Evolutionary conservation across 2,329 filamentous ascomycete species (phyloP), one percentile per base, ranked within the genome.

Genomic region (Lecanosticta acicola): DNA sequence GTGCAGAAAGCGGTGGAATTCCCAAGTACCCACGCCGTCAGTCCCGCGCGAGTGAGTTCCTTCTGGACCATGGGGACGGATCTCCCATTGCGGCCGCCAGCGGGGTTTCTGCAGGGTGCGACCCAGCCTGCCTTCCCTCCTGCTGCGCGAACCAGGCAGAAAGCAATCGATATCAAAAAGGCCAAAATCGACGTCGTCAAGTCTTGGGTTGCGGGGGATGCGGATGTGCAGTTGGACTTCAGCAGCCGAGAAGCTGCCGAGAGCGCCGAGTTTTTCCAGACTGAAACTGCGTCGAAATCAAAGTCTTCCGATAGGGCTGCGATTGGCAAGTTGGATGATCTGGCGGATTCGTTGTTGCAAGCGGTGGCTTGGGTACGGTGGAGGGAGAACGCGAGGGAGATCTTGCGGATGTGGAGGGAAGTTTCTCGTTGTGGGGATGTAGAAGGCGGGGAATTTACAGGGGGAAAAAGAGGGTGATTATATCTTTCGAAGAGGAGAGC

Each of bases 281-380:
- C n/a, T n/a, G 26, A 50, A 13, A n/a, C n/a, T n/a, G n/a, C n/a
- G n/a, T n/a, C n/a, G n/a, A n/a, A n/a, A n/a, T n/a, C n/a, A n/a
- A n/a, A n/a, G n/a, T n/a, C n/a, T n/a, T n/a, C n/a, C n/a, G n/a
- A n/a, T n/a, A n/a, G n/a, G n/a, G 26, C 43, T 11, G 46, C 41
- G 9, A 51, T 60, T 17, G 58, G 57, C n/a, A 93, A 93, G 66
- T 65, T 91, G 43, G 87, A 94, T 65, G 87, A 94, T 68, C 67
- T 94, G 40, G 84, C 87, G 0, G 87, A 94, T 68, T 85, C 83
- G 61, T 68, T 93, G 19, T 63, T 93, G 43, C 87, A 94, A 64
- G 87, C 81, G 2, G 73, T 87, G 48, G 82, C 85, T 2, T 91
- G 85, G 81, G 66, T 87, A 32, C 74, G 81, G 49, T 94, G 87